These are phyloP conservation scores for Stropharia rugosoannulata DNA, from an alignment of 768 basidiomycete species.

Conservation along the genomic window DNA sequence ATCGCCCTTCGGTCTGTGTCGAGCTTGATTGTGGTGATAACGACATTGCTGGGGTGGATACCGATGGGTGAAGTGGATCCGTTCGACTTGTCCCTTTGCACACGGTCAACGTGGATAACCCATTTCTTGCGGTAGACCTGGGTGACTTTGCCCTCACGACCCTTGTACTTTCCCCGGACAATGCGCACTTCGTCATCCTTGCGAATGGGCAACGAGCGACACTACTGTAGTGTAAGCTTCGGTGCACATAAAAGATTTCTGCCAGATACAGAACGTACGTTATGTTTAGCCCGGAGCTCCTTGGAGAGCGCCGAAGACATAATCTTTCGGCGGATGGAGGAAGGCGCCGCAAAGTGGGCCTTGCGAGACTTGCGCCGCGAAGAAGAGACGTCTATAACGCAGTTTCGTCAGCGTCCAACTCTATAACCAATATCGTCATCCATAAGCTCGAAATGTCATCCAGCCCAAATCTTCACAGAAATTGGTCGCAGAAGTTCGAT, in stretches of 20 bases:
- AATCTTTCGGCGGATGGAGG: constrained; percentile 93
- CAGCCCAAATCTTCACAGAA: constrained; percentile 41
- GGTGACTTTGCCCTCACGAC: constrained; percentile 96
- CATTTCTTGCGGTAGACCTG: constrained; percentile 99
- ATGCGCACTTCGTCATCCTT: constrained; percentile 99
- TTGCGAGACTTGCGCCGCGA: constrained; percentile 98
- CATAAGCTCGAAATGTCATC: constrained; percentile 43
- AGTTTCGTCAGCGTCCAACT: constrained; percentile 30
- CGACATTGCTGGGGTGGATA: constrained; percentile 95
- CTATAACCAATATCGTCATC: constrained; percentile 38
- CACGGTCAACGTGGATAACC: constrained; percentile 98
- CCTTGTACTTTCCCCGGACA: constrained; percentile 97
- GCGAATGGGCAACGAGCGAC: constrained; percentile 90
- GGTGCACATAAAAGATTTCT: not conserved
- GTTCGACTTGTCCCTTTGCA: constrained; percentile 96
- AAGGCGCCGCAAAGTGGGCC: constrained; percentile 95
- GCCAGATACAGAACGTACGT: constrained; percentile 50
- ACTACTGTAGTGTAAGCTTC: constrained; percentile 37
- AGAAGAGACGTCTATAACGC: constrained; percentile 72
- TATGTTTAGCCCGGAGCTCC: constrained; percentile 91
- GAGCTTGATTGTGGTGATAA: constrained; percentile 89
- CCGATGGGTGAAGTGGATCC: constrained; percentile 93
- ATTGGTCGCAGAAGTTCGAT: constrained; percentile 24
- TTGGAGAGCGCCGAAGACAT: constrained; percentile 97
- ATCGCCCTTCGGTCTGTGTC: constrained; percentile 93